Evolutionary conservation across 2,329 filamentous ascomycete genomes (phyloP), one percentile per base, ranked within the genome.

Genomic region (Graphium sp.): DNA sequence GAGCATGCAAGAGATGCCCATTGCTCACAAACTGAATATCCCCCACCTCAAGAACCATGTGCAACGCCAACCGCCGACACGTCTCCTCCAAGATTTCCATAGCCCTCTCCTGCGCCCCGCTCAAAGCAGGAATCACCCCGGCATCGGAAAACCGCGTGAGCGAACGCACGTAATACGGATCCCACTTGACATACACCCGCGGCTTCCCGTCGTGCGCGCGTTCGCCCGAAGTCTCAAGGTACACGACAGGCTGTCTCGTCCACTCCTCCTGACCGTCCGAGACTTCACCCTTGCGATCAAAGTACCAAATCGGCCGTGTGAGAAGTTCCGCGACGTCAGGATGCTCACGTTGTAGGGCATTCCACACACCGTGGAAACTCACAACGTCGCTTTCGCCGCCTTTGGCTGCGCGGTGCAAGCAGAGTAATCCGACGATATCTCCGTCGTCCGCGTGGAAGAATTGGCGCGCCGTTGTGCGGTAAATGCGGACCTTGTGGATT

Each of bases 1-100:
- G 58, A 0, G 82, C 78, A 47, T 92, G 84, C 26, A 92, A 51
- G 4, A 89, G 63, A 45, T 92, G 82, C 27, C 66, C 66, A 46
- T 92, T 91, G 39, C 72, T 72, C 32, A 91, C 37, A 27, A 92
- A 87, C 52, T 92, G 84, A 36, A 92, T 85, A 43, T 92, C 83
- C 26, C 83, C 83, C 12, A 89, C 68, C 39, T 87, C 80, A 45
- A 91, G 62, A 24, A 89, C 56, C 81, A 91, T 91, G 52, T 91
- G 82, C 38, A 92, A 58, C 4, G 77, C 64, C 28, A 84, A 7
- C 5, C 69, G 58, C 44, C 77, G 58, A 53, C 80, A 87, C 0
- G 75, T 84, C 18, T 75, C 70, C 47, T 92, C 84, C 1, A 50
- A 30, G 3, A 48, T 33, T 6, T 32, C 62, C 6, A 87, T 60